Percentiles rank a stretch among this genome's conserved stretches.
Conservation (phyloP, 176 grass and related monocot genomes). For the Pharus latifolius region DNA sequence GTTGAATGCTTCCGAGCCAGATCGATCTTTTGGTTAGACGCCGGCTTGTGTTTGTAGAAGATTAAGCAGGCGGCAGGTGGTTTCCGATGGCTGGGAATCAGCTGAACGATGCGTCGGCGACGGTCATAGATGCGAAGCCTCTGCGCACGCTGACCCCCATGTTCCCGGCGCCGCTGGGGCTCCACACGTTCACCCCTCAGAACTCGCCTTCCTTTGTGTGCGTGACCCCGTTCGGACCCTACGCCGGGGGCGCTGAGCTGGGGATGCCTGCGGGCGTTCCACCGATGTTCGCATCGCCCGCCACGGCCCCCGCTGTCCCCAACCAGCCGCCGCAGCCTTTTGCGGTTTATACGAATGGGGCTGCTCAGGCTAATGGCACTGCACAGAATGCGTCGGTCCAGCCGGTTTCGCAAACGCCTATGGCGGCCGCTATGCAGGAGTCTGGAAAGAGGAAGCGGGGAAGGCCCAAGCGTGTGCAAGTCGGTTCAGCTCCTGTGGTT, state of each 20-base stretch:
- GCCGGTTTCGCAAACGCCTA: slow-evolving; percentile 12
- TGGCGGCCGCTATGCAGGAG: not conserved
- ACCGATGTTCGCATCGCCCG: slow-evolving; percentile 17
- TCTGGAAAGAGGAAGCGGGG: slow-evolving; percentile 37
- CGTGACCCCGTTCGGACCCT: slow-evolving; percentile 60
- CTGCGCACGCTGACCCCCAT: slow-evolving; percentile 74
- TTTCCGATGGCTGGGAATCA: slow-evolving; percentile 37
- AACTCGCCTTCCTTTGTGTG: slow-evolving; percentile 57
- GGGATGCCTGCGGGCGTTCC: slow-evolving; percentile 26
- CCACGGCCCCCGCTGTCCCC: slow-evolving; percentile 8
- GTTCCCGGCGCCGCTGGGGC: slow-evolving; percentile 66
- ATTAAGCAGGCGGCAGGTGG: not conserved
- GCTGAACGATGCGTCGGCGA: slow-evolving; percentile 22
- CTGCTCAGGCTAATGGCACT: slow-evolving; percentile 16
- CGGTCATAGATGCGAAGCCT: slow-evolving; percentile 66
- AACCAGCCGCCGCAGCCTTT: slow-evolving; percentile 2
- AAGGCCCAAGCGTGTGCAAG: slow-evolving; percentile 19
- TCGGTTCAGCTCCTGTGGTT: not conserved
- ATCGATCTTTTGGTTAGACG: too few relatives aligned
- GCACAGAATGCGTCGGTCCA: not conserved
- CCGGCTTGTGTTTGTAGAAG: not conserved
- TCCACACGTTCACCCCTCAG: slow-evolving; percentile 51
- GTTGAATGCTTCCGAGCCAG: too few relatives aligned
- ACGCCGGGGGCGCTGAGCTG: slow-evolving; percentile 19
- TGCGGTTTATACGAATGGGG: slow-evolving; percentile 22